A percentile compares a stretch with the other conserved stretches of the same genome.
These are phyloP conservation scores for Cerioporus squamosus DNA, from an alignment of 1,284 basidiomycete genomes.

Conservation along the genomic window DNA sequence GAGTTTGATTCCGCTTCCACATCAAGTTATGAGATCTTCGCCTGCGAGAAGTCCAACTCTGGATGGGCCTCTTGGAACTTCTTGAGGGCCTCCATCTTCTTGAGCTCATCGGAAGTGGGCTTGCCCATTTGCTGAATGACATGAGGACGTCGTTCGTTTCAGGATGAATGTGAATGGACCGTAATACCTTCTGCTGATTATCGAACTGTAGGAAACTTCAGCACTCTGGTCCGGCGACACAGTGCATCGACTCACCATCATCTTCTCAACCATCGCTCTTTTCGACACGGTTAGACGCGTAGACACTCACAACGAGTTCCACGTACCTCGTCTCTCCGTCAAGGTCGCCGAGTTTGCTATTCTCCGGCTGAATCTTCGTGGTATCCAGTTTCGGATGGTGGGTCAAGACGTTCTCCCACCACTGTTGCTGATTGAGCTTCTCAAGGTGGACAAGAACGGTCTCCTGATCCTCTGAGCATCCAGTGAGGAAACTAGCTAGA, in stretches of 20 bases:
- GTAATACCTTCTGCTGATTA: slow-evolving; percentile 89
- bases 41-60: slow-evolving; percentile 95
- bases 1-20: background rate
- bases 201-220: slow-evolving; percentile 61
- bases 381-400: slow-evolving; percentile 98
- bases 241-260: slow-evolving; percentile 82
- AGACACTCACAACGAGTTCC: slow-evolving; percentile 9
- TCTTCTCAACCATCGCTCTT: slow-evolving; percentile 99
- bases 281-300: slow-evolving; percentile 1
- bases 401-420: slow-evolving; percentile 98
- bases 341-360: slow-evolving; percentile 95
- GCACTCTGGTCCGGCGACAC: slow-evolving; percentile 9
- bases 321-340: slow-evolving; percentile 87
- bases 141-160: slow-evolving; percentile 1
- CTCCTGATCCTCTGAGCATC: slow-evolving; percentile 78
- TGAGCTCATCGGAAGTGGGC: slow-evolving; percentile 89
- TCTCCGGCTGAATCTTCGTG: slow-evolving; percentile 93
- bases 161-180: background rate
- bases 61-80: slow-evolving; percentile 92
- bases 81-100: slow-evolving; percentile 89
- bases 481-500: background rate
- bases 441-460: slow-evolving; percentile 82
- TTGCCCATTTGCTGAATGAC: slow-evolving; percentile 86
- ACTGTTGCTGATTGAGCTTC: slow-evolving; percentile 86
- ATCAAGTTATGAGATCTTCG: slow-evolving; percentile 68